Evolutionary conservation across 495 filamentous ascomycete species (phyloP).

Genomic region (Penicillium antarcticum): DNA sequence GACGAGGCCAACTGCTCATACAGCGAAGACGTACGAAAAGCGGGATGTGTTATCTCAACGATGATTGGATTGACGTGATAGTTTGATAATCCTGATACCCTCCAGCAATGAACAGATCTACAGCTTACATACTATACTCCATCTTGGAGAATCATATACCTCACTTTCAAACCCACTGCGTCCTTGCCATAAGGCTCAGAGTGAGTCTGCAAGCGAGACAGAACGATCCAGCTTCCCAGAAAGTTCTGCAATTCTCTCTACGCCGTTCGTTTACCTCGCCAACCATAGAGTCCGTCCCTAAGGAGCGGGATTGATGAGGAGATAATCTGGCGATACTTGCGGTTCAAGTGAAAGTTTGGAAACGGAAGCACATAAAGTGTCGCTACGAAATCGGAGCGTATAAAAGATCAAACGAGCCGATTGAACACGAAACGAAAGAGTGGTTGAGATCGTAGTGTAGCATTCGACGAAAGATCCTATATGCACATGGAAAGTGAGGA

Average conservation of each 20-base stretch:
- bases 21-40: no score
- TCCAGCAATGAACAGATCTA: background rate
- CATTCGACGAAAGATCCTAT: constrained; percentile 7
- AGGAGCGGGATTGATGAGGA: constrained; percentile 43
- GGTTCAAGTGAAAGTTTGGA: background rate
- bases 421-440: background rate
- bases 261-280: constrained; percentile 52
- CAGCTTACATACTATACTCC: background rate
- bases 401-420: background rate
- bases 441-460: constrained; percentile 2
- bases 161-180: constrained; percentile 51
- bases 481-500: constrained; percentile 4
- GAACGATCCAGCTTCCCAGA: constrained; percentile 24
- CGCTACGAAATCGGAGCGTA: background rate
- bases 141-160: constrained; percentile 32
- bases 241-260: constrained; percentile 32
- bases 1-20: no score
- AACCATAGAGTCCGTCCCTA: constrained; percentile 38
- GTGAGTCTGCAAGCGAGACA: constrained; percentile 53
- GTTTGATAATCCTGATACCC: no score
- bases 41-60: no score
- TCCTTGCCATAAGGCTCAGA: constrained; percentile 36
- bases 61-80: no score
- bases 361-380: background rate
- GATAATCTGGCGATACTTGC: constrained; percentile 42